Percentiles rank a stretch among this genome's conserved stretches.
Evolutionary conservation across 257 asterid species (phyloP).

Genomic region (Anisodus acutangulus): DNA sequence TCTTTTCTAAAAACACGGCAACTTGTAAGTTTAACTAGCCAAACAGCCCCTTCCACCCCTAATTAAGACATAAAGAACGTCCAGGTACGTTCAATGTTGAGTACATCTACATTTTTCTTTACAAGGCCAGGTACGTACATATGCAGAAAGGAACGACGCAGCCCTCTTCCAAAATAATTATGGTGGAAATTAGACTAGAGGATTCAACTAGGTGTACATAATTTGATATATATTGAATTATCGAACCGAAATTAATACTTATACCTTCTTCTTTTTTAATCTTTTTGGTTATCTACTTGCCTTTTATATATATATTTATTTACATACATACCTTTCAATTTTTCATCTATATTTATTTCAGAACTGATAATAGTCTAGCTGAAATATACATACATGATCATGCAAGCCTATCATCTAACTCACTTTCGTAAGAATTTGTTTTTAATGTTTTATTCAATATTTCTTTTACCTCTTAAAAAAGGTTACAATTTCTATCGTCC

Average conservation of each 20-base stretch:
- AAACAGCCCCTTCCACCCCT: background rate
- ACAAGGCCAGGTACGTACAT: background rate
- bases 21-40: conserved; percentile 6
- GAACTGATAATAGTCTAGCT: too few species aligned
- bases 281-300: too few species aligned
- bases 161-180: background rate
- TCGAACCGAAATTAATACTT: too few species aligned
- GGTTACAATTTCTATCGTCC: background rate
- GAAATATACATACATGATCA: too few species aligned
- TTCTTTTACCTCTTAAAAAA: background rate
- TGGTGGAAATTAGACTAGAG: background rate
- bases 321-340: too few species aligned
- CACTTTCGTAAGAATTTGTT: too few species aligned
- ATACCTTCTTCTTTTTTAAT: too few species aligned
- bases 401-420: too few species aligned
- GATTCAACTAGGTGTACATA: background rate
- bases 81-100: background rate
- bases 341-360: too few species aligned
- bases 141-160: background rate
- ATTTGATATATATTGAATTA: too few species aligned
- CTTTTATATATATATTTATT: too few species aligned
- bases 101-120: background rate
- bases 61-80: background rate
- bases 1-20: background rate
- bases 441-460: too few species aligned